phyloP scores from a whole-genome alignment of 2,329 filamentous ascomycete species.

The Diplocarpon rosae region DNA sequence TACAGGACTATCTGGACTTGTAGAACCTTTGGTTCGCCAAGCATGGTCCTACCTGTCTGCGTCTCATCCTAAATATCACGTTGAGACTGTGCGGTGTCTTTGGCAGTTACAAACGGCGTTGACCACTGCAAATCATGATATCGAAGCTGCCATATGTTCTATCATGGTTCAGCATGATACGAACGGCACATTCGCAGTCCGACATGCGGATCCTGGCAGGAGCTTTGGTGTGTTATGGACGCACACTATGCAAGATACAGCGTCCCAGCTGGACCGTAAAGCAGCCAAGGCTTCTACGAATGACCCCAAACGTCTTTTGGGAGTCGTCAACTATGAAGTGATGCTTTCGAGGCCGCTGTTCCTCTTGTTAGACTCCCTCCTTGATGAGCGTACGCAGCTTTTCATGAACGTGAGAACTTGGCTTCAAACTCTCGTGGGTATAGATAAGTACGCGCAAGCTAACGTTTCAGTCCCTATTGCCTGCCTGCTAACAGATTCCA shows the following conservation, averaged over 20 bases:
- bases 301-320: constrained; percentile 35
- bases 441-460: constrained; percentile 43
- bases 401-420: constrained; percentile 71
- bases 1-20: constrained; percentile 47
- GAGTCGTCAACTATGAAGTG: constrained; percentile 53
- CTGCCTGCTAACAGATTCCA: constrained; percentile 23
- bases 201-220: constrained; percentile 49
- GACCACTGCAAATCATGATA: constrained; percentile 54
- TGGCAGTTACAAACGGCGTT: constrained; percentile 76
- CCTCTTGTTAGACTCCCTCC: constrained; percentile 66
- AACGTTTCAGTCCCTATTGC: neutral
- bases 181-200: constrained; percentile 35
- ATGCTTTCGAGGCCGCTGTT: constrained; percentile 76
- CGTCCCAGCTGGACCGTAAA: constrained; percentile 35
- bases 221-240: constrained; percentile 72
- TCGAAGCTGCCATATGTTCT: constrained; percentile 67
- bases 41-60: constrained; percentile 76
- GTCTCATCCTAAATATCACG: constrained; percentile 82
- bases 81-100: constrained; percentile 77
- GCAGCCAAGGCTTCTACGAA: constrained; percentile 34
- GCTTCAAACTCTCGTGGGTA: constrained; percentile 57
- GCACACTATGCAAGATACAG: constrained; percentile 56
- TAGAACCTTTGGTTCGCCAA: constrained; percentile 56
- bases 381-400: constrained; percentile 60
- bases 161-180: constrained; percentile 50